Conservation (phyloP, 805 yeast genomes). For the Candida insectorum region DNA sequence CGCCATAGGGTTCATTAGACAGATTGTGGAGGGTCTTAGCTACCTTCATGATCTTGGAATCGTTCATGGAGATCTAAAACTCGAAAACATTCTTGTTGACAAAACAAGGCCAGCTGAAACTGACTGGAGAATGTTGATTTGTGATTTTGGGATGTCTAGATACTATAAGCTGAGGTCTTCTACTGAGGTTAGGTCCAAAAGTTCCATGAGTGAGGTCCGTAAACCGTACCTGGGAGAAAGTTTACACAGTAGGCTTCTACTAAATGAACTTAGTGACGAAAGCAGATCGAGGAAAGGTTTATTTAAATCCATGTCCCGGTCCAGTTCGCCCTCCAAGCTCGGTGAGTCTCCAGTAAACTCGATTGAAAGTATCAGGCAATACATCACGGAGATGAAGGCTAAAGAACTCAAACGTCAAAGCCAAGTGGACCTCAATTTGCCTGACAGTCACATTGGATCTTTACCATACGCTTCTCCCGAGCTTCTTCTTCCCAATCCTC, state of each 20-base stretch:
- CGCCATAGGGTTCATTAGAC: constrained; percentile 21
- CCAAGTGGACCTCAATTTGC: constrained; percentile 39
- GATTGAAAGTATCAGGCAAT: constrained; percentile 13
- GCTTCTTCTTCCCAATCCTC: constrained; percentile 58
- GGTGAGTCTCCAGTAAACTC: constrained; percentile 5
- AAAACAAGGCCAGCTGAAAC: constrained; percentile 16
- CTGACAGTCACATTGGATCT: constrained; percentile 78
- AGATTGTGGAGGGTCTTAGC: constrained; percentile 55
- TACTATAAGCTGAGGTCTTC: constrained; percentile 18
- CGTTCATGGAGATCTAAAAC: constrained; percentile 80
- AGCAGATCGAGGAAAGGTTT: constrained; percentile 4
- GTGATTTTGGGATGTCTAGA: constrained; percentile 87
- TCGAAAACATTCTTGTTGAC: constrained; percentile 74
- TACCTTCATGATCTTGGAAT: constrained; percentile 59
- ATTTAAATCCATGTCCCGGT: constrained; percentile 12
- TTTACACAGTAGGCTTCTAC: constrained; percentile 9
- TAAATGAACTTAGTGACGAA: constrained; percentile 7
- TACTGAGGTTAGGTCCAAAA: constrained; percentile 12
- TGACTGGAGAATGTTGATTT: constrained; percentile 47
- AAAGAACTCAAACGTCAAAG: constrained; percentile 15
- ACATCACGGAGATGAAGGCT: constrained; percentile 12
- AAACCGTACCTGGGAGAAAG: constrained; percentile 34
- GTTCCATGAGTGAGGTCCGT: constrained; percentile 24
- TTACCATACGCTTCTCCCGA: constrained; percentile 94
- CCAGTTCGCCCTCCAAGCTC: constrained; percentile 9